Evolutionary conservation across 1,139 yeast genomes (phyloP).

Genomic region (Zhuliangozyma blackwelliae): DNA sequence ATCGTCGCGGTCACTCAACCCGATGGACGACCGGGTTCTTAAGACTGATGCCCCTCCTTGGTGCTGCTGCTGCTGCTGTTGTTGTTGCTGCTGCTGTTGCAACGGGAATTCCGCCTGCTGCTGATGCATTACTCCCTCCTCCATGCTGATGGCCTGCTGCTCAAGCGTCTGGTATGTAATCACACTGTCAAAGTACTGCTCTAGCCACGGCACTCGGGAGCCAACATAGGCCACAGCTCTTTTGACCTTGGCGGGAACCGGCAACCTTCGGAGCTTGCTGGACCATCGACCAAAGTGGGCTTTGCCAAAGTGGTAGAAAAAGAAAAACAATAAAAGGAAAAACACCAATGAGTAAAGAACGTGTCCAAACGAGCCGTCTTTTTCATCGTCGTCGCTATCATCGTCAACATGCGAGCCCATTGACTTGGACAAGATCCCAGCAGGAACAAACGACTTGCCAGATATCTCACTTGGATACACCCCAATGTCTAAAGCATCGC

Average conservation of each 20-base stretch:
- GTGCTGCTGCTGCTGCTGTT: conserved; percentile 8
- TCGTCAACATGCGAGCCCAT: conserved; percentile 11
- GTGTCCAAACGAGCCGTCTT: conserved; percentile 5
- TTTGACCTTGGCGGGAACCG: conserved; percentile 13
- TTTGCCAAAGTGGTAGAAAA: conserved; percentile 17
- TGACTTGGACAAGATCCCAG: conserved; percentile 16
- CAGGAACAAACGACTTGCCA: conserved; percentile 37
- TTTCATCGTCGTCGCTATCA: conserved; percentile 22
- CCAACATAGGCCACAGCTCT: conserved; percentile 10
- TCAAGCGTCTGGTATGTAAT: conserved; percentile 8
- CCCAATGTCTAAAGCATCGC: conserved; percentile 33
- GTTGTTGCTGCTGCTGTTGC: neutral
- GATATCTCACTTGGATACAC: conserved; percentile 50
- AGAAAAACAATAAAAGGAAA: conserved; percentile 15
- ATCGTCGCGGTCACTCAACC: conserved; percentile 21
- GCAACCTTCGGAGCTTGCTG: conserved; percentile 14
- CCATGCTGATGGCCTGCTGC: conserved; percentile 8
- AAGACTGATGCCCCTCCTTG: conserved; percentile 24
- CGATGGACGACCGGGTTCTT: conserved; percentile 40
- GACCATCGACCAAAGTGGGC: conserved; percentile 13
- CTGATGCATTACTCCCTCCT: neutral
- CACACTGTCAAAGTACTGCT: conserved; percentile 5
- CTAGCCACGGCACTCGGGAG: conserved; percentile 17
- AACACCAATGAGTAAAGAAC: conserved; percentile 15
- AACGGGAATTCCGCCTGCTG: neutral